phyloP scores from a whole-genome alignment of 495 filamentous ascomycete genomes.

The Venustampulla echinocandica region DNA sequence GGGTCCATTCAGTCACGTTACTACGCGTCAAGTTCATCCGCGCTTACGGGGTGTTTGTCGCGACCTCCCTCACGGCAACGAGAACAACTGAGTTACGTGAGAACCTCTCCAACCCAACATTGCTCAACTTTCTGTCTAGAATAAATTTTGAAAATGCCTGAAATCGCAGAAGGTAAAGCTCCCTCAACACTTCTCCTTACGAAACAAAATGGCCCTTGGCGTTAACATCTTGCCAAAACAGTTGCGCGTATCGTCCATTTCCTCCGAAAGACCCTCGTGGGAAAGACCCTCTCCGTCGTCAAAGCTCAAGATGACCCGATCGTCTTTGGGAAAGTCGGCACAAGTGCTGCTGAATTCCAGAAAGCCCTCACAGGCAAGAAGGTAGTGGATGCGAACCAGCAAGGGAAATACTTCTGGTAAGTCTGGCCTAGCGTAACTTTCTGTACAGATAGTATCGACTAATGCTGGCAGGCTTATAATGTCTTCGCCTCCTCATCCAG shows the following conservation, averaged over 20 bases:
- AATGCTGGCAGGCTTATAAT: slow-evolving; percentile 42
- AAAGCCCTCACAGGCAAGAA: slow-evolving; percentile 68
- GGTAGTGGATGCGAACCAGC: slow-evolving; percentile 63
- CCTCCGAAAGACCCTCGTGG: slow-evolving; percentile 70
- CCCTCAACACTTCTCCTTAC: neutral
- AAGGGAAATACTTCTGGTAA: slow-evolving; percentile 95
- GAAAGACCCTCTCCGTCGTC: slow-evolving; percentile 66
- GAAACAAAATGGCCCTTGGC: slow-evolving; percentile 3
- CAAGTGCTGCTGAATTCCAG: slow-evolving; percentile 61
- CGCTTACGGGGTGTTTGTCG: no score
- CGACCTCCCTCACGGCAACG: no score
- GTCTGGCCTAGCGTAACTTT: no score
- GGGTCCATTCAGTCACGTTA: no score
- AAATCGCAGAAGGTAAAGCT: slow-evolving; percentile 62
- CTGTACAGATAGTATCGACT: no score
- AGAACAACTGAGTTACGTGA: no score
- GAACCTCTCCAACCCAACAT: no score
- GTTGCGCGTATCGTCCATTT: slow-evolving; percentile 81
- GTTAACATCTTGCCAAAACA: slow-evolving; percentile 17
- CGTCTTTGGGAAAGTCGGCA: slow-evolving; percentile 83
- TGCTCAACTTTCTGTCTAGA: no score
- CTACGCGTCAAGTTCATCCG: neutral
- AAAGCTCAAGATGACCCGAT: slow-evolving; percentile 66
- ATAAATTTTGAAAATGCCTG: slow-evolving; percentile 50
- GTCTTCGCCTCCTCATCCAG: slow-evolving; percentile 67